Conservation (phyloP, 768 basidiomycete species). For the Trametes maxima region DNA sequence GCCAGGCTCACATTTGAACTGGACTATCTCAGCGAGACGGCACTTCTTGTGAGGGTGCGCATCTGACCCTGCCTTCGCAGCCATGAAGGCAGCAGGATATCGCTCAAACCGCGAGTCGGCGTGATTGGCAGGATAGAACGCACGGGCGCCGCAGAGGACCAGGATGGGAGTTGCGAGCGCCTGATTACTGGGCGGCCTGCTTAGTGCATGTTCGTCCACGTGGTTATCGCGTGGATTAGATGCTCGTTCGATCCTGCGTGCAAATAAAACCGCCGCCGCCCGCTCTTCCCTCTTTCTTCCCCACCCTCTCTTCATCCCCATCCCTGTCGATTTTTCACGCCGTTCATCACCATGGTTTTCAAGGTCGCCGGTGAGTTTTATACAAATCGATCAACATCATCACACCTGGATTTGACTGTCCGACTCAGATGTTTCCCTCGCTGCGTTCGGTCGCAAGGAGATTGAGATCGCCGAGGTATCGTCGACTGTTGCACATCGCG, state of each 20-base stretch:
- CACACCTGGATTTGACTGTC: slow-evolving; percentile 10
- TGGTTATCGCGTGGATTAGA: slow-evolving; percentile 23
- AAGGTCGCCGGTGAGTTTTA: slow-evolving; percentile 78
- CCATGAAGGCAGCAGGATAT: not conserved
- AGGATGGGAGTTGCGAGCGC: too few relatives aligned
- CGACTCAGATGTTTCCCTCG: slow-evolving; percentile 83
- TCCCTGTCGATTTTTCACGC: slow-evolving; percentile 26
- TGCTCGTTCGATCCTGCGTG: slow-evolving; percentile 18
- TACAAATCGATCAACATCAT: not conserved
- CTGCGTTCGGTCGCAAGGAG: slow-evolving; percentile 99
- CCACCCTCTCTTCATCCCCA: slow-evolving; percentile 30
- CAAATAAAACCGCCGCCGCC: slow-evolving; percentile 29
- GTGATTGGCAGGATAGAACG: not conserved
- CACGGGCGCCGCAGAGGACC: not conserved
- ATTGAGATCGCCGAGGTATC: slow-evolving; percentile 97
- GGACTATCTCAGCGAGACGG: slow-evolving; percentile 69
- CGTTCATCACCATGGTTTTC: slow-evolving; percentile 62
- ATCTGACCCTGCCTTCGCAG: not conserved
- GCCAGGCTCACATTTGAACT: slow-evolving; percentile 62
- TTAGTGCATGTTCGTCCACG: slow-evolving; percentile 3
- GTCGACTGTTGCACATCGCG: slow-evolving; percentile 14
- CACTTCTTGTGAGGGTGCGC: slow-evolving; percentile 40
- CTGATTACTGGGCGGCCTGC: too few relatives aligned
- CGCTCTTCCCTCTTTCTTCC: slow-evolving; percentile 23
- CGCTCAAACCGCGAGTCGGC: too few relatives aligned